Evolutionary conservation across 2,329 filamentous ascomycete genomes (phyloP).

Genomic region (Botrytis porri): DNA sequence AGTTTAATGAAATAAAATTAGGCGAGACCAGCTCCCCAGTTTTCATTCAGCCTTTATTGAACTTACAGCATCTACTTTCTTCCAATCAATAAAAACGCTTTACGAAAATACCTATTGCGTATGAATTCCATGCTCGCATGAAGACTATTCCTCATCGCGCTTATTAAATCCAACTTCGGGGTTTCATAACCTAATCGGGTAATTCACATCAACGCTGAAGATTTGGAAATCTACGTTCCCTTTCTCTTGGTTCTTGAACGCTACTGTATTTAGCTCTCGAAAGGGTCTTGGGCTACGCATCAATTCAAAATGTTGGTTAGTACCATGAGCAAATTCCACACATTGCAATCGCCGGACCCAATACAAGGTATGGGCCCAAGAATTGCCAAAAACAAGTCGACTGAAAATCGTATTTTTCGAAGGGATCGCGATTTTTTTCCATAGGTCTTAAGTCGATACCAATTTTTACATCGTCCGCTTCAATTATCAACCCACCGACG

Average conservation of each 20-base stretch:
- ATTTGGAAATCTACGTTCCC: not conserved
- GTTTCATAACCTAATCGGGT: not conserved
- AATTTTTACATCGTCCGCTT: not conserved
- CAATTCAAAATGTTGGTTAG: not conserved
- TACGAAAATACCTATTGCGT: not conserved
- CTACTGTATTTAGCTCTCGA: not conserved
- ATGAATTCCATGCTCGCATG: not conserved
- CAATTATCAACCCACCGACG: not conserved
- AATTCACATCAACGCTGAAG: not conserved
- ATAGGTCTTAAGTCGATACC: not conserved
- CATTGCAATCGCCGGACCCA: not conserved
- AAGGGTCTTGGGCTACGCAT: not conserved
- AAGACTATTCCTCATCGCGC: not conserved
- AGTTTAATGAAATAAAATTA: not conserved
- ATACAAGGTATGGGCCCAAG: not conserved
- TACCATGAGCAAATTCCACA: not conserved
- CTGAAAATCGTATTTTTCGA: not conserved
- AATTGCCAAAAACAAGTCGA: not conserved
- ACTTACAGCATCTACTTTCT: not conserved
- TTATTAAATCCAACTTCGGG: not conserved
- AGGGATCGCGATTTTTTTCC: not conserved
- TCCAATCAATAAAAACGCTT: not conserved
- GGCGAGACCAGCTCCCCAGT: not conserved
- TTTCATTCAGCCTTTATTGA: not conserved
- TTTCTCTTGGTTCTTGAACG: not conserved